Evolutionary conservation across 2,329 filamentous ascomycete species (phyloP).

Genomic region (Fusarium humuli): DNA sequence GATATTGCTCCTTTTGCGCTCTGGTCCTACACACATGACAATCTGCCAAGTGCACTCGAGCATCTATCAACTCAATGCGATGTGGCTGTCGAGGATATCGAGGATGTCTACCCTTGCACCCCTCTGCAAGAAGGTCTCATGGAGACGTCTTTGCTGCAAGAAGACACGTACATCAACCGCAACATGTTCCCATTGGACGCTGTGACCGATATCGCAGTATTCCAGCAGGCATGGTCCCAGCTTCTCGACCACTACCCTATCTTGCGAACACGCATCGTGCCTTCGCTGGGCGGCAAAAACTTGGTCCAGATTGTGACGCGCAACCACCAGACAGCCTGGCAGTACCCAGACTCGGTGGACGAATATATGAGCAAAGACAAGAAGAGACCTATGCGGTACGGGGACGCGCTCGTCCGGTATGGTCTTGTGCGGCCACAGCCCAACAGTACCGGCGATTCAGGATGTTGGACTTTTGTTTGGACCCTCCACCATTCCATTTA

Average conservation of each 20-base stretch:
- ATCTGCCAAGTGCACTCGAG: slow-evolving; percentile 12
- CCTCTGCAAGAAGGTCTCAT: slow-evolving; percentile 13
- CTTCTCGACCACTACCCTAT: slow-evolving; percentile 14
- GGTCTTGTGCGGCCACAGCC: slow-evolving; percentile 7
- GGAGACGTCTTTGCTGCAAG: slow-evolving; percentile 9
- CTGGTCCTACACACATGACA: slow-evolving; percentile 8
- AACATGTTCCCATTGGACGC: slow-evolving; percentile 13
- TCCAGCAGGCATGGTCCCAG: slow-evolving; percentile 11
- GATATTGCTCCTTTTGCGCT: slow-evolving; percentile 10
- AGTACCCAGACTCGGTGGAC: slow-evolving; percentile 13
- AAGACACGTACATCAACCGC: slow-evolving; percentile 9
- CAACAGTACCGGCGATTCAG: slow-evolving; percentile 7
- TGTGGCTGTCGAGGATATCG: slow-evolving; percentile 5
- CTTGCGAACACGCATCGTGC: slow-evolving; percentile 13
- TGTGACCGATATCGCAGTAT: slow-evolving; percentile 9
- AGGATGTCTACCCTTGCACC: slow-evolving; percentile 13
- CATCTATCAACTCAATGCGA: slow-evolving; percentile 11
- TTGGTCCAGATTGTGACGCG: slow-evolving; percentile 11
- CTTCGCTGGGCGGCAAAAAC: slow-evolving; percentile 4
- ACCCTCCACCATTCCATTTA: slow-evolving; percentile 12
- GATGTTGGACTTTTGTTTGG: slow-evolving; percentile 12
- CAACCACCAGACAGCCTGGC: slow-evolving; percentile 4
- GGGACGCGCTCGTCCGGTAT: slow-evolving; percentile 6
- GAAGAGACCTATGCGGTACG: slow-evolving; percentile 12
- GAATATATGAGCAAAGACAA: slow-evolving; percentile 11